A percentile compares a stretch with the other conserved stretches of the same genome.
These are phyloP conservation scores for Suhomyces taliae DNA, from an alignment of 1,139 yeast genomes.

Conservation along the genomic window DNA sequence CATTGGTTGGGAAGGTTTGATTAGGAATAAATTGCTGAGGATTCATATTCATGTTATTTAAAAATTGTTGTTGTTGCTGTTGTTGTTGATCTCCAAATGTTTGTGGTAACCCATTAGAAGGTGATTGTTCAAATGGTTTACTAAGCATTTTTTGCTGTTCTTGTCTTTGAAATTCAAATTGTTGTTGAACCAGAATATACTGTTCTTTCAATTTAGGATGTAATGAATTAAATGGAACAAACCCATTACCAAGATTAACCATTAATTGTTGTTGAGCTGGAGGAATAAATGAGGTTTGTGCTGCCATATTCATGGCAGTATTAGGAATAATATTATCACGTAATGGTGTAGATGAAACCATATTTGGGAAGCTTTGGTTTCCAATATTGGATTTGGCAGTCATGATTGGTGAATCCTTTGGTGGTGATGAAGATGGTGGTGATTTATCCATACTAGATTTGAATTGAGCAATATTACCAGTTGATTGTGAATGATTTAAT, in stretches of 20 bases:
- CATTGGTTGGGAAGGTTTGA: background rate
- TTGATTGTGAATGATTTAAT: conserved; percentile 15
- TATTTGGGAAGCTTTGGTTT: background rate
- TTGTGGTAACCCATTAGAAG: conserved; percentile 1
- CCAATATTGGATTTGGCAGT: conserved; percentile 5
- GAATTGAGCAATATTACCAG: conserved; percentile 14
- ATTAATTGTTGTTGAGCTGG: conserved; percentile 20
- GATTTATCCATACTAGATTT: conserved; percentile 3
- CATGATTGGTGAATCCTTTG: conserved; percentile 5
- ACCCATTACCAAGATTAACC: conserved; percentile 23
- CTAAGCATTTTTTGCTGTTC: conserved; percentile 8
- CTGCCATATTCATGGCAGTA: background rate
- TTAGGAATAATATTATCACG: conserved; percentile 1
- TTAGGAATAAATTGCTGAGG: conserved; percentile 1
- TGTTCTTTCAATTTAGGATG: conserved; percentile 22
- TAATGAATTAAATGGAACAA: conserved; percentile 21
- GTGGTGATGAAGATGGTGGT: conserved; percentile 4
- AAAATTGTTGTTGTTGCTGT: background rate
- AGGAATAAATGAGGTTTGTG: conserved; percentile 4
- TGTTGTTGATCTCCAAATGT: conserved; percentile 1
- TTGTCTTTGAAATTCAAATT: conserved; percentile 11
- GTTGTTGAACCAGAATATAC: conserved; percentile 19
- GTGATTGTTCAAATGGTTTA: conserved; percentile 5
- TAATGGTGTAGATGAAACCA: conserved; percentile 8
- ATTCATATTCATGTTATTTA: background rate